Conservation (phyloP, 345 rosid species). For the Aquilaria malaccensis region DNA sequence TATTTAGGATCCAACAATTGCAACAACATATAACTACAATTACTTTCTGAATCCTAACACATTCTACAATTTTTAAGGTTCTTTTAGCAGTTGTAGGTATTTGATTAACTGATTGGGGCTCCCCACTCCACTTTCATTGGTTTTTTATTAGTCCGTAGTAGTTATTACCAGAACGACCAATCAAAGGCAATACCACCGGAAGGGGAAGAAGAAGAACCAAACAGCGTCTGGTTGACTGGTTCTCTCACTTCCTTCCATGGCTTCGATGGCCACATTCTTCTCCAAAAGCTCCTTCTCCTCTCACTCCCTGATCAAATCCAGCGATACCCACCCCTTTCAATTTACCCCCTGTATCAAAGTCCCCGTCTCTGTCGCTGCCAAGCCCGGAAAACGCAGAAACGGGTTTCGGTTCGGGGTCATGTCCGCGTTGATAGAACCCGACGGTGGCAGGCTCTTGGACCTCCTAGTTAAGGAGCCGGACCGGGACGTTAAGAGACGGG, state of each 20-base stretch:
- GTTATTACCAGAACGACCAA: neutral
- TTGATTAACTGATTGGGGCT: too few relatives aligned
- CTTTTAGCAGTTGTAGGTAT: too few relatives aligned
- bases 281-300: conserved; percentile 27
- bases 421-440: conserved; percentile 72
- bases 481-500: conserved; percentile 45
- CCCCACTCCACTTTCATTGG: too few relatives aligned
- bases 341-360: conserved; percentile 23
- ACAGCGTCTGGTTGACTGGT: conserved; percentile 7
- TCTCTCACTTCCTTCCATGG: conserved; percentile 29
- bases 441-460: conserved; percentile 78
- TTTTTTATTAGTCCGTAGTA: too few relatives aligned
- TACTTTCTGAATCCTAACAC: too few relatives aligned
- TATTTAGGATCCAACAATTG: too few relatives aligned
- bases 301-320: conserved; percentile 37
- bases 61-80: too few relatives aligned
- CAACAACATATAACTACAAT: too few relatives aligned
- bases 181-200: neutral
- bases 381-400: conserved; percentile 10
- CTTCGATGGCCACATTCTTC: conserved; percentile 50
- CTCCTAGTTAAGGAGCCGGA: conserved; percentile 53
- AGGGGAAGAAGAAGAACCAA: neutral
- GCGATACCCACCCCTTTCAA: conserved; percentile 18
- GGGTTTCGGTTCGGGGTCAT: conserved; percentile 22
- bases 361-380: conserved; percentile 19